Evolutionary conservation across 73 alveolate species (phyloP), one percentile per base, ranked within the genome.

Genomic region (Chromera velia): DNA sequence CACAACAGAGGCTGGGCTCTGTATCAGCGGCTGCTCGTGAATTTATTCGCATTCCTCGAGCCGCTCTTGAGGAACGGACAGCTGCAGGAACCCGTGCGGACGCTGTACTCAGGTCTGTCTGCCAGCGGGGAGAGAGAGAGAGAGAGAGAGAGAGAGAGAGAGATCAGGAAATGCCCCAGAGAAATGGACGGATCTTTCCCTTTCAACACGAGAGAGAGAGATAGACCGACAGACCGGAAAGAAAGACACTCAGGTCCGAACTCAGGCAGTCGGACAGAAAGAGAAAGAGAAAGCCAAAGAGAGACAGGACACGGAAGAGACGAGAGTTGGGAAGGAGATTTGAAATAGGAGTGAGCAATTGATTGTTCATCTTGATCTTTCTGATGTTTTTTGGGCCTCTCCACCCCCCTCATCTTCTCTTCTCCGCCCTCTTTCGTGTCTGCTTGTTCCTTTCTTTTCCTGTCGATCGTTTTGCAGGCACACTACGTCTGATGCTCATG

Each of bases 401-500:
- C 10, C 70, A 29, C 31, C 30, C 32, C 30, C 7, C 70, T 22
- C 27, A n/a, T n/a, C n/a, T n/a, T n/a, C n/a, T n/a, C n/a, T n/a
- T n/a, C n/a, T n/a, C n/a, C n/a, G n/a, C n/a, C n/a, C n/a, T n/a
- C n/a, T n/a, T n/a, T n/a, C n/a, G n/a, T n/a, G n/a, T n/a, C n/a
- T n/a, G n/a, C n/a, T n/a, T n/a, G n/a, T n/a, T n/a, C n/a, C n/a
- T n/a, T n/a, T n/a, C n/a, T n/a, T n/a, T n/a, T n/a, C n/a, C n/a
- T n/a, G n/a, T n/a, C n/a, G n/a, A n/a, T n/a, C n/a, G n/a, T n/a
- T n/a, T n/a, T n/a, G n/a, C n/a, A n/a, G 30, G 30, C 7, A 55
- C 70, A 29, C 32, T 55, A 10, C 70, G 70, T n/a, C 10, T 55
- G 70, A 24, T 90, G 46, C 87, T 80, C 77, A 90, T 91, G 64